phyloP scores from a whole-genome alignment of 441 rosid species.

The Jatropha podagrica region DNA sequence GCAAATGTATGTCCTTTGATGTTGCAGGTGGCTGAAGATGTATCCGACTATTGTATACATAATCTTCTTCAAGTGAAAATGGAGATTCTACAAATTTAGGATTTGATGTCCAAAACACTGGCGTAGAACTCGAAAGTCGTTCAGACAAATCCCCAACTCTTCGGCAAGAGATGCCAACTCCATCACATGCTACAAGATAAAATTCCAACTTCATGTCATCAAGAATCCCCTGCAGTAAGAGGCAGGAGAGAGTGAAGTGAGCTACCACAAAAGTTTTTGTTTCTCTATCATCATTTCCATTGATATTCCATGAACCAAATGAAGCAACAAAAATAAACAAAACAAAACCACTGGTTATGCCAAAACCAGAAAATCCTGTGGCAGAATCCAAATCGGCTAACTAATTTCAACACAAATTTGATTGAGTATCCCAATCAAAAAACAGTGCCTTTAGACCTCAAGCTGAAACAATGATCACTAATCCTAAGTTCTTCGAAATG shows the following conservation, averaged over 20 bases:
- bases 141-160: conserved; percentile 59
- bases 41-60: conserved; percentile 47
- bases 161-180: conserved; percentile 68
- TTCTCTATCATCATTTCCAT: conserved; percentile 20
- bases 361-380: conserved; percentile 7
- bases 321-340: not conserved
- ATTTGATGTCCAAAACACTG: conserved; percentile 72
- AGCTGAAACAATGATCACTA: not conserved
- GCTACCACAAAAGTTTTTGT: conserved; percentile 12
- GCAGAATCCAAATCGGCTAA: not conserved
- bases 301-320: conserved; percentile 7
- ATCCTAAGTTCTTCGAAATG: not conserved
- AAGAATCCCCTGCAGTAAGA: conserved; percentile 62
- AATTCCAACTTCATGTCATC: conserved; percentile 64
- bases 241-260: conserved; percentile 29
- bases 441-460: not conserved
- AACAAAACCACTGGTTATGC: conserved; percentile 1
- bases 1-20: conserved; percentile 20
- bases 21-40: conserved; percentile 42
- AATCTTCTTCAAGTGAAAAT: conserved; percentile 54
- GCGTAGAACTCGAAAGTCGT: conserved; percentile 39
- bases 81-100: conserved; percentile 46
- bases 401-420: conserved; percentile 9
- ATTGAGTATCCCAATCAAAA: conserved; percentile 1
- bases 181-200: conserved; percentile 74